These are phyloP conservation scores for Fagus sylvatica DNA, from an alignment of 306 rosid species.

Conservation along the genomic window DNA sequence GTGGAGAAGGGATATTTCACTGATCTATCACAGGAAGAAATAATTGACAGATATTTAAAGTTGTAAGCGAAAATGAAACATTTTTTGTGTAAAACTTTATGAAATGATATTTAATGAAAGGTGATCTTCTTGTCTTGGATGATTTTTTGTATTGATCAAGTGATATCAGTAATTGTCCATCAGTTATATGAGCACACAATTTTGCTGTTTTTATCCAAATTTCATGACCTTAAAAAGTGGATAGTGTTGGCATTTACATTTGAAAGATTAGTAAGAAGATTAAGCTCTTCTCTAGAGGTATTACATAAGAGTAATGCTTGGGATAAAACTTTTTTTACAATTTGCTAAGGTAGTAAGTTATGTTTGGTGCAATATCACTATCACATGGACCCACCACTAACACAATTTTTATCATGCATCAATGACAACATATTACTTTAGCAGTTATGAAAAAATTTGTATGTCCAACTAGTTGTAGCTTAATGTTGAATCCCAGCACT, in stretches of 20 bases:
- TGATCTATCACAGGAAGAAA: slow-evolving; percentile 65
- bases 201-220: background rate
- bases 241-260: no score
- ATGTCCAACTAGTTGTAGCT: background rate
- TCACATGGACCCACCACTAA: no score
- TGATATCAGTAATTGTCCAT: slow-evolving; percentile 5
- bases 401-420: no score
- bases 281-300: background rate
- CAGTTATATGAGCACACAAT: background rate
- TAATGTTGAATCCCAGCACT: background rate
- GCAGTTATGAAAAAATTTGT: background rate
- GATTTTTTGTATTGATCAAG: background rate
- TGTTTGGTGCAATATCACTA: no score
- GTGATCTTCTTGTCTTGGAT: background rate
- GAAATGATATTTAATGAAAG: background rate
- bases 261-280: no score
- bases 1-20: slow-evolving; percentile 82
- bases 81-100: background rate
- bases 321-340: no score
- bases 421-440: no score
- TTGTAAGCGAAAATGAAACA: slow-evolving; percentile 18
- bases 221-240: background rate
- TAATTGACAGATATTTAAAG: slow-evolving; percentile 54
- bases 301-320: no score
- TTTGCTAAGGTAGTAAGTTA: no score